Conservation (phyloP, 768 basidiomycete genomes). For the Lactarius indigo region DNA sequence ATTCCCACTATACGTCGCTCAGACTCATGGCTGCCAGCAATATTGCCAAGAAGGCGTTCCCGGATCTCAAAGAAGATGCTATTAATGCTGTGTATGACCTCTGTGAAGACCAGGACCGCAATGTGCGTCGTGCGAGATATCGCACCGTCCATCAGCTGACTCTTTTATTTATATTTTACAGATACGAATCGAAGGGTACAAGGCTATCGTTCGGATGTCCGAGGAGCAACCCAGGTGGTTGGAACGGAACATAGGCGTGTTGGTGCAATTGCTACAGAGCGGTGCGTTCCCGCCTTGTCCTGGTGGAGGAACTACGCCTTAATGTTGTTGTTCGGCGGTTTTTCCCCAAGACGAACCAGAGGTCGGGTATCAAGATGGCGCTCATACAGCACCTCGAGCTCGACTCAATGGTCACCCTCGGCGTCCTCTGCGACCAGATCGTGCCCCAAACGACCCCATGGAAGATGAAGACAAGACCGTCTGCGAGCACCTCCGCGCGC, state of each 20-base stretch:
- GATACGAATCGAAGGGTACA: constrained; percentile 68
- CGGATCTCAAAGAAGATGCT: constrained; percentile 67
- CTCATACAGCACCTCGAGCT: constrained; percentile 61
- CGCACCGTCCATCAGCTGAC: not conserved
- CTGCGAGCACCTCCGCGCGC: constrained; percentile 51
- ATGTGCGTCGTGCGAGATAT: constrained; percentile 36
- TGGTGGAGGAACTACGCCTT: not conserved
- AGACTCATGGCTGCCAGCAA: constrained; percentile 57
- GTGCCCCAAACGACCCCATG: constrained; percentile 44
- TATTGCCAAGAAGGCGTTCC: constrained; percentile 55
- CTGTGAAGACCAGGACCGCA: constrained; percentile 62
- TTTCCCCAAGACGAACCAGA: constrained; percentile 53
- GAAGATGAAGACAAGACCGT: constrained; percentile 58
- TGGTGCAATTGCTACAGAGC: constrained; percentile 69
- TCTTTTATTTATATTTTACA: constrained; percentile 27
- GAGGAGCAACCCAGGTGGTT: constrained; percentile 53
- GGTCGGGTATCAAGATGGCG: constrained; percentile 58
- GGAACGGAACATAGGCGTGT: constrained; percentile 68
- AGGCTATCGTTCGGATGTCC: constrained; percentile 52
- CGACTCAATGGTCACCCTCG: constrained; percentile 56
- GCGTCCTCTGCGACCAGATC: constrained; percentile 68
- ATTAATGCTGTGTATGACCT: constrained; percentile 76
- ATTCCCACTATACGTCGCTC: constrained; percentile 42
- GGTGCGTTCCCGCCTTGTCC: constrained; percentile 41
- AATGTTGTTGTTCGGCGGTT: not conserved